A percentile compares a stretch with the other conserved stretches of the same genome.
phyloP scores from a whole-genome alignment of 2,329 filamentous ascomycete species.

The Penicillium crustosum region DNA sequence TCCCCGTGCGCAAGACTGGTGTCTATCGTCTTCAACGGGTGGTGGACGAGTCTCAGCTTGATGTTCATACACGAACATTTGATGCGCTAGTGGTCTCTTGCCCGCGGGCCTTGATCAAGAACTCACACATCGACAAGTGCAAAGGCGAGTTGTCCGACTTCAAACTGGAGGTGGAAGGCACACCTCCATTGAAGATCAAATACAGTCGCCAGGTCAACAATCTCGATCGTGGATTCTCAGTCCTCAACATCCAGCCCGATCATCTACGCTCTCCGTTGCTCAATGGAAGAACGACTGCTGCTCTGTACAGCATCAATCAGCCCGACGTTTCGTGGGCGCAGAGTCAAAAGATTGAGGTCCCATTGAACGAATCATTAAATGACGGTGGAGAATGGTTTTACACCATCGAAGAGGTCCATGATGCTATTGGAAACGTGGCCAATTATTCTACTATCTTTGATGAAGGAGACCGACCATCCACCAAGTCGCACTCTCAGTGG shows the following conservation, averaged over 20 bases:
- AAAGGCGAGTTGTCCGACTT: conserved; percentile 85
- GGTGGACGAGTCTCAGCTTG: conserved; percentile 88
- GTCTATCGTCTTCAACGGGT: conserved; percentile 83
- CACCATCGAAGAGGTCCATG: conserved; percentile 84
- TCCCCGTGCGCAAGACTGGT: conserved; percentile 79
- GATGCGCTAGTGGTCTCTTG: conserved; percentile 85
- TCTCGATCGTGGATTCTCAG: conserved; percentile 79
- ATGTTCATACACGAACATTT: conserved; percentile 73
- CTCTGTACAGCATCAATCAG: conserved; percentile 55
- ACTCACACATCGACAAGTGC: conserved; percentile 68
- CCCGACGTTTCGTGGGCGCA: conserved; percentile 73
- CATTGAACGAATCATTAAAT: conserved; percentile 85
- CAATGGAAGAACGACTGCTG: conserved; percentile 58
- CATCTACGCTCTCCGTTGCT: conserved; percentile 75
- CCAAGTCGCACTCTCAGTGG: conserved; percentile 63
- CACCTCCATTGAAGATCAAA: conserved; percentile 85
- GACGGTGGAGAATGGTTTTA: conserved; percentile 82
- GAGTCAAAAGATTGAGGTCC: conserved; percentile 71
- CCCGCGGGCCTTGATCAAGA: conserved; percentile 72
- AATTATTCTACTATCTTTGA: conserved; percentile 66
- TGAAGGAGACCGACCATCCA: conserved; percentile 62
- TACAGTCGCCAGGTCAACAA: conserved; percentile 88
- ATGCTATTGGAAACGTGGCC: conserved; percentile 83
- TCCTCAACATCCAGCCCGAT: conserved; percentile 91
- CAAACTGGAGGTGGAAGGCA: conserved; percentile 78